Conservation (phyloP, 768 basidiomycete genomes). For the Pulveroboletus sp. region DNA sequence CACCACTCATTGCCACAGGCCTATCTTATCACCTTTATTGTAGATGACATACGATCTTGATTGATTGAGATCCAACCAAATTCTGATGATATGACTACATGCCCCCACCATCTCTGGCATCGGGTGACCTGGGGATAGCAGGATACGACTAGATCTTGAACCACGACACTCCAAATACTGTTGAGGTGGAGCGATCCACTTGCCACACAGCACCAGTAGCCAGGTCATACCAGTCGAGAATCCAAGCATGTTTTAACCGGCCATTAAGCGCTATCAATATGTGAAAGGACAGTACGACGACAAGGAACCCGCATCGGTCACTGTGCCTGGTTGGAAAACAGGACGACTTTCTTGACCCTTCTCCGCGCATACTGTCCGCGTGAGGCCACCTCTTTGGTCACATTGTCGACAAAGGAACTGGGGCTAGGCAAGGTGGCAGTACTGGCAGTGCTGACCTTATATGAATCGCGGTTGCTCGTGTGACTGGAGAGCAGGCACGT, state of each 20-base stretch:
- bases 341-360: no score
- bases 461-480: not conserved
- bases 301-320: not conserved
- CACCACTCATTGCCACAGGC: slow-evolving; percentile 29
- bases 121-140: not conserved
- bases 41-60: slow-evolving; percentile 14
- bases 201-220: no score
- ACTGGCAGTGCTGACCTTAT: not conserved
- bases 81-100: not conserved
- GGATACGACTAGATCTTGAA: not conserved
- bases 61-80: not conserved
- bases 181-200: not conserved
- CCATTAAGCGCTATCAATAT: not conserved
- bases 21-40: slow-evolving; percentile 30
- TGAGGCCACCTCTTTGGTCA: not conserved
- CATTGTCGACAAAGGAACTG: not conserved
- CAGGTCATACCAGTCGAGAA: not conserved
- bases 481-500: not conserved
- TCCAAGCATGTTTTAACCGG: not conserved
- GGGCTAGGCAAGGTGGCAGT: not conserved
- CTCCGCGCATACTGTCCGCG: not conserved
- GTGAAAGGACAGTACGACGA: not conserved
- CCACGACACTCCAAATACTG: not conserved
- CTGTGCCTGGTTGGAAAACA: not conserved
- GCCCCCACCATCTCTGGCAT: not conserved